A percentile compares a stretch with the other conserved stretches of the same genome.
Evolutionary conservation across 306 rosid species (phyloP).

Genomic region (Vigna radiata): DNA sequence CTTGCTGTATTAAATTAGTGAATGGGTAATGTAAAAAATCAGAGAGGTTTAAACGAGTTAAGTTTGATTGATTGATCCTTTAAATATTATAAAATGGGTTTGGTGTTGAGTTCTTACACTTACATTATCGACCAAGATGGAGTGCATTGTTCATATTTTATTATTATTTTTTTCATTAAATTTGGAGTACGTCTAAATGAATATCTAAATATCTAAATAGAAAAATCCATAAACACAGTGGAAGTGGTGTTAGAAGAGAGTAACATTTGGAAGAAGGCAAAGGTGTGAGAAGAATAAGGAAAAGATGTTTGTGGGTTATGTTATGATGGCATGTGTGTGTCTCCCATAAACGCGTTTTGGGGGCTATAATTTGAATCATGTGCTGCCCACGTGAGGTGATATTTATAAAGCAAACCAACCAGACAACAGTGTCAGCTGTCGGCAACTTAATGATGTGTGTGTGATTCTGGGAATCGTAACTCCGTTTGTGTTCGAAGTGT

Average conservation of each 20-base stretch:
- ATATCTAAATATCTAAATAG: no score
- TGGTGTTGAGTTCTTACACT: not conserved
- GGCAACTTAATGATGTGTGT: slow-evolving; percentile 38
- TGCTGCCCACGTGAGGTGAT: slow-evolving; percentile 61
- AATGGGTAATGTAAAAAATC: no score
- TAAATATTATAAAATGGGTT: not conserved
- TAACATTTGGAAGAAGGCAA: not conserved
- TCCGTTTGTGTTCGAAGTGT: not conserved
- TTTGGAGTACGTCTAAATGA: no score
- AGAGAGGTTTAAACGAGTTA: not conserved
- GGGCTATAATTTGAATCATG: slow-evolving; percentile 49
- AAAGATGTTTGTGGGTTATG: slow-evolving; percentile 18
- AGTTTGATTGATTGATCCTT: not conserved
- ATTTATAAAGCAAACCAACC: slow-evolving; percentile 32
- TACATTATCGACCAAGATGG: not conserved
- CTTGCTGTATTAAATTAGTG: not conserved
- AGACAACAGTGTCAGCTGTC: slow-evolving; percentile 52
- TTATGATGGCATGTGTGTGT: slow-evolving; percentile 35
- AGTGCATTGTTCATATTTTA: not conserved
- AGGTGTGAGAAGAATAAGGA: not conserved
- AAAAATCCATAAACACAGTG: no score
- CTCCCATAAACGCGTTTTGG: slow-evolving; percentile 54
- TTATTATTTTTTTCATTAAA: no score
- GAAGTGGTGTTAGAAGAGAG: not conserved
- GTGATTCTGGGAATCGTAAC: not conserved